Evolutionary conservation across 2,329 filamentous ascomycete species (phyloP).

Genomic region (Thielaviopsis musarum): DNA sequence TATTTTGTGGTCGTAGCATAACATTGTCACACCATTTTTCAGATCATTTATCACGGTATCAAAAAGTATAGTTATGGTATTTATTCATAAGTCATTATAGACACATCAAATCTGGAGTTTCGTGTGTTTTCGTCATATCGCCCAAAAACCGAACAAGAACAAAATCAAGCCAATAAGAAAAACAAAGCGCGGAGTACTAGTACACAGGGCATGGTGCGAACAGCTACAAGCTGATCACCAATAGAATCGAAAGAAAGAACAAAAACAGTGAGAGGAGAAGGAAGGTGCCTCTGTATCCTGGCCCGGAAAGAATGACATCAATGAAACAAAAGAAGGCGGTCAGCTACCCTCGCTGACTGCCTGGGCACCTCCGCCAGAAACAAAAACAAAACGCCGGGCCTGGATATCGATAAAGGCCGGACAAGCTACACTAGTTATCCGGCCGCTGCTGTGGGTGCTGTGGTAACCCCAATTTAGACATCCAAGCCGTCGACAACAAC

Average conservation of each 20-base stretch:
- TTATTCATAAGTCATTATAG: conserved; percentile 6
- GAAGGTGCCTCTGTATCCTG: background rate
- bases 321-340: background rate
- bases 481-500: conserved; percentile 72
- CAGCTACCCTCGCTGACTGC: background rate
- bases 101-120: conserved; percentile 2
- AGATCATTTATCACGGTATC: background rate
- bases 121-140: background rate
- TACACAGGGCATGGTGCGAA: background rate
- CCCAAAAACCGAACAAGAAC: background rate
- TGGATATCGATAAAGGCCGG: background rate
- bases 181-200: background rate
- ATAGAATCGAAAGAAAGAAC: background rate
- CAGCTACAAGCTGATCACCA: background rate
- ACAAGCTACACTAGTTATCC: background rate
- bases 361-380: background rate
- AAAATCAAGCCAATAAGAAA: background rate
- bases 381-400: background rate
- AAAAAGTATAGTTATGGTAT: background rate
- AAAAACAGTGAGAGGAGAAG: background rate
- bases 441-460: background rate
- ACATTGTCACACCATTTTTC: background rate
- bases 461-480: conserved; percentile 34
- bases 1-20: background rate
- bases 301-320: background rate